phyloP scores from a whole-genome alignment of 129 eudicot species.

The Calendula officinalis region DNA sequence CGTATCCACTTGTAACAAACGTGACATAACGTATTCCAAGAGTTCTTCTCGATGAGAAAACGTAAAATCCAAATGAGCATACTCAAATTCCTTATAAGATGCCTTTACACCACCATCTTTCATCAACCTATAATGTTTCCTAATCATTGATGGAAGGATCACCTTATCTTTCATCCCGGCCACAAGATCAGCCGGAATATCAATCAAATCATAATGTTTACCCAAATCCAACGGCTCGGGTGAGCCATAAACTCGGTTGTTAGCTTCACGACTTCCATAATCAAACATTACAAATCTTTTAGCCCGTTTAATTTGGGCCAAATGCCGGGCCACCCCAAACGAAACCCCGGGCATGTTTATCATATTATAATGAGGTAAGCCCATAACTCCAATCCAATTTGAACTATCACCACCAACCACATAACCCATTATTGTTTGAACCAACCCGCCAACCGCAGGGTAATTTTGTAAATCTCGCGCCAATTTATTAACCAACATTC shows the following conservation, averaged over 20 bases:
- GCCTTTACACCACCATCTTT: slow-evolving; percentile 65
- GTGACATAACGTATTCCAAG: slow-evolving; percentile 80
- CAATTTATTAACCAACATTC: slow-evolving; percentile 72
- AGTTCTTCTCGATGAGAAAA: slow-evolving; percentile 94
- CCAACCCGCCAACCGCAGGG: slow-evolving; percentile 96
- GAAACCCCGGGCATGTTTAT: slow-evolving; percentile 96
- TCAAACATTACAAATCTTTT: slow-evolving; percentile 71
- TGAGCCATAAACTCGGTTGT: slow-evolving; percentile 57
- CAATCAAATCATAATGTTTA: slow-evolving; percentile 61
- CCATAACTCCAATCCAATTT: slow-evolving; percentile 90
- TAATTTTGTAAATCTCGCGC: slow-evolving; percentile 58
- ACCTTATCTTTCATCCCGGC: slow-evolving; percentile 88
- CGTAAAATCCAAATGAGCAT: slow-evolving; percentile 89
- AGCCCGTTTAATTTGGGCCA: slow-evolving; percentile 70
- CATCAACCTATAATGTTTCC: slow-evolving; percentile 63
- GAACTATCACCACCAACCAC: slow-evolving; percentile 90
- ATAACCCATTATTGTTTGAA: slow-evolving; percentile 84
- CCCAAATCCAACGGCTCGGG: slow-evolving; percentile 85
- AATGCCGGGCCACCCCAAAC: slow-evolving; percentile 75
- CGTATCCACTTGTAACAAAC: slow-evolving; percentile 50
- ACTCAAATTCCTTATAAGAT: slow-evolving; percentile 81
- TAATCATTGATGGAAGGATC: slow-evolving; percentile 86
- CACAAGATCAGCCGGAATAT: slow-evolving; percentile 87
- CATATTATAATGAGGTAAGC: slow-evolving; percentile 89
- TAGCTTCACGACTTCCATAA: slow-evolving; percentile 66